Base-by-base conservation (phyloP, 306 rosid species). In the Dalbergia cultrata region DNA sequence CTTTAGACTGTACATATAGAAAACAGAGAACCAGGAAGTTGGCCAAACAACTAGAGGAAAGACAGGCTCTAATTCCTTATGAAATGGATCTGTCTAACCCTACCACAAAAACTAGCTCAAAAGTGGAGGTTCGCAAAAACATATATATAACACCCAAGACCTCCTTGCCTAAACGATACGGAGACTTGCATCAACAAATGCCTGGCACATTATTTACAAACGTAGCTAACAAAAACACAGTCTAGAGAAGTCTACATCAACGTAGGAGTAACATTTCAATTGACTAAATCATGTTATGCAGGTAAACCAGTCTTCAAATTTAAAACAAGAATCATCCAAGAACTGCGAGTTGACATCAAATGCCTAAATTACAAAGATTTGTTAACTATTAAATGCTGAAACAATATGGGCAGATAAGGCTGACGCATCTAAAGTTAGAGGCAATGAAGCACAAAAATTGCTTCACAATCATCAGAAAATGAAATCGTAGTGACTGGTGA, bases 301-400 rank as follows among this genome's bases (percentile, higher is more conserved):
- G 71, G 67, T 67, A 73, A 39, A 52, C 18, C 60, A 8, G 66
- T 41, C 72, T 76, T 62, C 31, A 37, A 67, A 56, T 56, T 26
- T 59, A 17, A 53, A 62, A 63, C 70, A 58, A 77, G 18, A 60
- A 76, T 72, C 21, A 37, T 58, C 68, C 65, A 47, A 65, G 54
- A 70, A 37, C 81, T 81, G 21, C 14, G 75, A 33, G 70, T 70
- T 35, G 35, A 67, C 81, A 37, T 34, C 67, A 57, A 71, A 84
- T 53, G 56, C 57, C 61, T 47, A 80, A 44, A 43, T 67, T n/a
- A 66, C 64, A 44, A 39, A 45, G 35, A 17, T 39, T 35, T 49
- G 43, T n/a, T 9, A 35, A 2, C 45, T 58, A 18, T 43, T 67
- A 34, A 5, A 49, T 43, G 66, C 50, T 45, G 52, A 69, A 50